Percentiles rank a stretch among this genome's conserved stretches.
Conservation (phyloP, 2,329 filamentous ascomycete species). For the Lasiodiplodia sp. region DNA sequence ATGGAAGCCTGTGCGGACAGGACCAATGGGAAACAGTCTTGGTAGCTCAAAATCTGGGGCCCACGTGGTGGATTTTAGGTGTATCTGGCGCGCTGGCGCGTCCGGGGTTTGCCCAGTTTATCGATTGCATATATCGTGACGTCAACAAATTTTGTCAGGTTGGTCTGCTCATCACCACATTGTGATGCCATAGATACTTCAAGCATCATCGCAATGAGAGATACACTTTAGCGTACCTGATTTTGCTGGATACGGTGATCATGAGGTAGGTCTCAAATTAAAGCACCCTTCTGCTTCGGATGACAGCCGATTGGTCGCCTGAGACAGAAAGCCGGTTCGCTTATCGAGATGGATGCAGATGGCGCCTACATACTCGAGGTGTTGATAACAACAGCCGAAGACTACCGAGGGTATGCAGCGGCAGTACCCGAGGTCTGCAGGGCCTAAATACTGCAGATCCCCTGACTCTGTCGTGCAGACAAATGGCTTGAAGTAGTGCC, state of each 20-base stretch:
- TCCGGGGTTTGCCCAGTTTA: not conserved
- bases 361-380: not conserved
- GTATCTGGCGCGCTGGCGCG: not conserved
- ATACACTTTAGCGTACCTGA: too few relatives aligned
- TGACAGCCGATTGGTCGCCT: not conserved
- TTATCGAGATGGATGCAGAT: not conserved
- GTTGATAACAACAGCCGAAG: not conserved
- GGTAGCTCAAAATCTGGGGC: not conserved
- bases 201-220: too few relatives aligned
- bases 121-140: not conserved
- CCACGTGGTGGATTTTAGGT: not conserved
- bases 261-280: too few relatives aligned
- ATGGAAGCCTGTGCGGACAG: not conserved
- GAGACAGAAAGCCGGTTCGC: not conserved
- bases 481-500: not conserved
- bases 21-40: not conserved
- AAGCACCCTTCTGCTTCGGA: not conserved
- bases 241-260: too few relatives aligned
- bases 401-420: constrained; percentile 17
- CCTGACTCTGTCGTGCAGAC: constrained; percentile 9
- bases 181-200: too few relatives aligned
- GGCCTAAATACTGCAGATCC: not conserved
- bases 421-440: constrained; percentile 14
- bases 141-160: not conserved
- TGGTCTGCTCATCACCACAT: not conserved